Percentiles rank a stretch among this genome's conserved stretches.
phyloP scores from a whole-genome alignment of 129 eudicot species.

The Logfia minima region DNA sequence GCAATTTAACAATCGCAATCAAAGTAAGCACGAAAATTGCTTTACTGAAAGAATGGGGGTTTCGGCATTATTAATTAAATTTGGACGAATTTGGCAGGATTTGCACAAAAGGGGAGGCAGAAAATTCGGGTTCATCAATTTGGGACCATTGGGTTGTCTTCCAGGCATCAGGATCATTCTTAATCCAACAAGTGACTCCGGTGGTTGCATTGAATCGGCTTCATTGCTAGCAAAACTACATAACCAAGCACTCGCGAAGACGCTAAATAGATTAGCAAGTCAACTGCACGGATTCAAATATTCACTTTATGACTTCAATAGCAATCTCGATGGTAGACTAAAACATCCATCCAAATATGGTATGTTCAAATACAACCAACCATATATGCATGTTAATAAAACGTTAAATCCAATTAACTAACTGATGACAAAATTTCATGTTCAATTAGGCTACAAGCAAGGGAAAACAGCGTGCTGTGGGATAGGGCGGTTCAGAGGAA shows the following conservation, averaged over 20 bases:
- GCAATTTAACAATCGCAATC: constrained; percentile 44
- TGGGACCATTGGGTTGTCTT: constrained; percentile 66
- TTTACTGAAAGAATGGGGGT: neutral
- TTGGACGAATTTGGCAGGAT: constrained; percentile 37
- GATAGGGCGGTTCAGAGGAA: constrained; percentile 60
- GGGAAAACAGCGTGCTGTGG: constrained; percentile 80
- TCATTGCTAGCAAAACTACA: constrained; percentile 49
- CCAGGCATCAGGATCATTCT: constrained; percentile 55
- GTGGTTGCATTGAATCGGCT: constrained; percentile 47
- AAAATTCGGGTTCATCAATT: constrained; percentile 59
- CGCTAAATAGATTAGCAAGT: constrained; percentile 37
- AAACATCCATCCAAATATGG: constrained; percentile 57
- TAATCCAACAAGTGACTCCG: constrained; percentile 26
- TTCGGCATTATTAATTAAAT: neutral
- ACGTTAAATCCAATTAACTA: neutral
- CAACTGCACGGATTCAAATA: constrained; percentile 53
- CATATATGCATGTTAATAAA: neutral
- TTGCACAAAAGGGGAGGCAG: constrained; percentile 61
- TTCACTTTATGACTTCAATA: constrained; percentile 50
- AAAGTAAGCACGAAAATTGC: constrained; percentile 32
- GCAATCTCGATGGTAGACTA: constrained; percentile 32
- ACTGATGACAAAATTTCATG: too few species aligned
- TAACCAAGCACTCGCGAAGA: constrained; percentile 42
- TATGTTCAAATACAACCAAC: constrained; percentile 2
- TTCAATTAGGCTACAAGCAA: constrained; percentile 52